These are phyloP conservation scores for Pseudozyma sp. DNA, from an alignment of 1,284 basidiomycete genomes.

Conservation along the genomic window DNA sequence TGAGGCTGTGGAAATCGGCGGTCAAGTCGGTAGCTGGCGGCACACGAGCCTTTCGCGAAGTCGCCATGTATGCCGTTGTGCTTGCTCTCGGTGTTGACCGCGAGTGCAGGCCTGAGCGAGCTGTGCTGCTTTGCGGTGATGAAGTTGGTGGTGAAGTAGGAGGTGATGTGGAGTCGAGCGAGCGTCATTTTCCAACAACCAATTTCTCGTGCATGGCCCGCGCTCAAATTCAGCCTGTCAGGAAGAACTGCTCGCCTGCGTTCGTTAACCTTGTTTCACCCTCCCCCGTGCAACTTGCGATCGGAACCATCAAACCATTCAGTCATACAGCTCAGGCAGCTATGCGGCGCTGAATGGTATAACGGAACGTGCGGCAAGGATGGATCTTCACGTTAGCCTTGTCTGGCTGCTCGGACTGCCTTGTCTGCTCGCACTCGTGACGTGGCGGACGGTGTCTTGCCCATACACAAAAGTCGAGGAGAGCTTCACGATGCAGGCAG, in stretches of 20 bases:
- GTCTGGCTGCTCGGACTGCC: slow-evolving; percentile 24
- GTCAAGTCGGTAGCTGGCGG: slow-evolving; percentile 42
- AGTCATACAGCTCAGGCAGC: too few species aligned
- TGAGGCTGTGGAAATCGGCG: slow-evolving; percentile 31
- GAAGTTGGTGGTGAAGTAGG: not conserved
- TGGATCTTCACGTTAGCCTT: slow-evolving; percentile 16
- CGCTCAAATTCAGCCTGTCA: slow-evolving; percentile 6
- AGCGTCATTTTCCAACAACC: not conserved
- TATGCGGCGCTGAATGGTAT: too few species aligned
- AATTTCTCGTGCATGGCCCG: slow-evolving; percentile 18
- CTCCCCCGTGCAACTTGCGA: not conserved
- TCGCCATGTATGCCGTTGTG: slow-evolving; percentile 14
- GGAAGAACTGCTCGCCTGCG: slow-evolving; percentile 8
- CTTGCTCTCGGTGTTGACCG: not conserved
- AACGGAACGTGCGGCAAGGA: not conserved
- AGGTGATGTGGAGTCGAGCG: slow-evolving; percentile 6
- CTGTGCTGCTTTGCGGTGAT: too few species aligned
- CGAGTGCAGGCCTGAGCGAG: too few species aligned
- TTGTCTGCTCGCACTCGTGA: slow-evolving; percentile 23
- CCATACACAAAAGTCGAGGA: slow-evolving; percentile 98
- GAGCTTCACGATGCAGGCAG: slow-evolving; percentile 92
- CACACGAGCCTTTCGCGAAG: slow-evolving; percentile 16
- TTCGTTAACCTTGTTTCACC: not conserved
- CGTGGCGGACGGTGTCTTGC: slow-evolving; percentile 29
- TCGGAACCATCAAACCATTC: too few species aligned